Base-by-base conservation (phyloP, 1,139 yeast species). In the Kodamaea ohmeri region DNA sequence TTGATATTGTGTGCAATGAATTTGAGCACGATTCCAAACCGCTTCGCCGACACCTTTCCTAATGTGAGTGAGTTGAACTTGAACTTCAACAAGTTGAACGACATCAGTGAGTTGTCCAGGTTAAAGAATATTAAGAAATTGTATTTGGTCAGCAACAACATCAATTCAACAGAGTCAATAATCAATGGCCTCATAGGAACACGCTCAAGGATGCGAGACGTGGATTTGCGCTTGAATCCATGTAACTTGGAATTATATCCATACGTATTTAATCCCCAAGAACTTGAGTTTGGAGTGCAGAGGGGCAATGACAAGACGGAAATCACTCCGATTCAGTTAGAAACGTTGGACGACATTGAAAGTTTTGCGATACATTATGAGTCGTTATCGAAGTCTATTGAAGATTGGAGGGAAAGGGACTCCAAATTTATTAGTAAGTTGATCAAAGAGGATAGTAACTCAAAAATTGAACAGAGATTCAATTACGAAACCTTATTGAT, bases 151-250 rank as follows among this genome's bases (percentile, higher is more conserved):
- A 73, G 79, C 46, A 78, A 78, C 48, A 60, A 65, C 29, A 49
- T 78, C 24, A 42, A 48, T 8, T 61, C 57, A 28, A 53, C 71
- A 14, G 67, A 62, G 37, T 49, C 50, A 12, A 46, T 73, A 1
- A 47, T 75, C n/a, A 51, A 53, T 5, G 61, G 67, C 3, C 51
- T 68, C 25, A 48, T 57, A 7, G 60, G 58, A 0, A 52, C 63
- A 1, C 54, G 77, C 31, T 39, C 50, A 6, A 49, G 61, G 1
- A 53, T 78, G 40, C 61, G 55, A 39, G 56, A 64, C 8, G 50
- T 78, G 14, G 83, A 78, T 51, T 47, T 75, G 32, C 59, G 83
- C 37, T 68, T 76, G 40, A 78, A 78, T 47, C 72, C 78, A 7
- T 48, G 76, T 29, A 76, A 71, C 30, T 56, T 60, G 25, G 70